Evolutionary conservation across 148 eudicot species (phyloP).

Genomic region (Polygonum aviculare): DNA sequence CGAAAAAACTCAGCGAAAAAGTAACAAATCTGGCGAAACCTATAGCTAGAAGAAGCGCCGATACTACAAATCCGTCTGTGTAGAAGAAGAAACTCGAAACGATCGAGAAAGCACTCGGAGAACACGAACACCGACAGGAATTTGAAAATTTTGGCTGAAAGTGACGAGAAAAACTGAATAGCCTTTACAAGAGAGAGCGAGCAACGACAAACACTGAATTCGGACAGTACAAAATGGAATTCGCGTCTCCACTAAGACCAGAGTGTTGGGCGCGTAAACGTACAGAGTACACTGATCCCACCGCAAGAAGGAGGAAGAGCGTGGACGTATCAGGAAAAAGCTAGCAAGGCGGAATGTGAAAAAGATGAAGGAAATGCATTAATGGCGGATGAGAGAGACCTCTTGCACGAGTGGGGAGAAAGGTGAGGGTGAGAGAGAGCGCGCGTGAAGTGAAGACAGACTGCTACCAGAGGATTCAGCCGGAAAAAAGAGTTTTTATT

Average conservation of each 20-base stretch:
- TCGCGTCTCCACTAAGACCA: not conserved
- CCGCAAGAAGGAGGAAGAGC: not conserved
- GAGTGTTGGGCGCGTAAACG: not conserved
- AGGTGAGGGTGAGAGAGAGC: not conserved
- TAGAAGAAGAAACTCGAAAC: not conserved
- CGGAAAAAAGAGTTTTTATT: too few relatives aligned
- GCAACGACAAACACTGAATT: not conserved
- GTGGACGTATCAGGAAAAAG: not conserved
- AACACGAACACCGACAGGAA: not conserved
- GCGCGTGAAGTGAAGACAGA: not conserved
- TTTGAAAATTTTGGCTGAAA: not conserved
- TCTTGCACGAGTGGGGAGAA: not conserved
- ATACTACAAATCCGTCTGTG: not conserved
- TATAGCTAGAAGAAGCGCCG: not conserved
- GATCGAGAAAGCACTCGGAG: not conserved
- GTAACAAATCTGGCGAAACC: not conserved
- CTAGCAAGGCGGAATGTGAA: not conserved
- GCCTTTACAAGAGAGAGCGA: not conserved
- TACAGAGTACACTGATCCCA: not conserved
- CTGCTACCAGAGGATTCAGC: not conserved
- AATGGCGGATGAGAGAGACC: conserved; percentile 10
- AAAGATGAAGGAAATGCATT: conserved; percentile 3
- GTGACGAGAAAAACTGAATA: not conserved
- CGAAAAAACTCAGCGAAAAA: too few relatives aligned
- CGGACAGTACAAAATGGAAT: not conserved